Evolutionary conservation across 495 filamentous ascomycete species (phyloP).

Genomic region (Penicillium coffeae): DNA sequence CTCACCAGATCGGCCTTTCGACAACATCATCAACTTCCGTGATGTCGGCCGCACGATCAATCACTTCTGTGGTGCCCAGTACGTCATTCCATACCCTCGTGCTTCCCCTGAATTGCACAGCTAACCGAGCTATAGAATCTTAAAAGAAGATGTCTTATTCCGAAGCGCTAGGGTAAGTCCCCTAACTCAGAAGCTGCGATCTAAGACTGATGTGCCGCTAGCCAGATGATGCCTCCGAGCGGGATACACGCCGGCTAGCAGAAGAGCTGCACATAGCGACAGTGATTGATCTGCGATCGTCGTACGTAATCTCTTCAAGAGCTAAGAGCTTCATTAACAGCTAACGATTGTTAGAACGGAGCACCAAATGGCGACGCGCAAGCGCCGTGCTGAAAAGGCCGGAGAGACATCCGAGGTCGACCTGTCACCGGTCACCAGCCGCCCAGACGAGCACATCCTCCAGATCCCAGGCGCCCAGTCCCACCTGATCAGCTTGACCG

Average conservation of each 20-base stretch:
- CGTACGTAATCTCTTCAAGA: conserved; percentile 38
- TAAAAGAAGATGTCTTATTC: conserved; percentile 67
- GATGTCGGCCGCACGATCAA: conserved; percentile 79
- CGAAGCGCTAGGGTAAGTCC: conserved; percentile 65
- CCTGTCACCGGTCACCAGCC: conserved; percentile 27
- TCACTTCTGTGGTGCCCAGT: conserved; percentile 50
- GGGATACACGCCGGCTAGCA: conserved; percentile 57
- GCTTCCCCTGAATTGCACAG: not conserved
- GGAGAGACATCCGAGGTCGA: conserved; percentile 15
- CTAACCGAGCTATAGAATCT: conserved; percentile 39
- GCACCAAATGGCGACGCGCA: conserved; percentile 64
- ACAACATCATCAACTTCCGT: conserved; percentile 76
- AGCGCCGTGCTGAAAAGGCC: conserved; percentile 46
- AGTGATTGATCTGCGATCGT: conserved; percentile 74
- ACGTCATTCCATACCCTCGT: conserved; percentile 13
- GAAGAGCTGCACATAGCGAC: conserved; percentile 62
- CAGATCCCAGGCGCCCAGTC: conserved; percentile 60
- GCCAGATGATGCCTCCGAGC: conserved; percentile 64
- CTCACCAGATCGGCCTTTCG: conserved; percentile 49
- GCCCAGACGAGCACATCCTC: conserved; percentile 43
- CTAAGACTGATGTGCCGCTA: conserved; percentile 5
- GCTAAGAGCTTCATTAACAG: not conserved
- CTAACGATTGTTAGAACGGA: conserved; percentile 54
- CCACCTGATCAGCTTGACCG: conserved; percentile 65
- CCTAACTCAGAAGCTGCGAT: not conserved